phyloP scores from a whole-genome alignment of 1,139 yeast genomes.

The Saccharomycopsis hybrid region DNA sequence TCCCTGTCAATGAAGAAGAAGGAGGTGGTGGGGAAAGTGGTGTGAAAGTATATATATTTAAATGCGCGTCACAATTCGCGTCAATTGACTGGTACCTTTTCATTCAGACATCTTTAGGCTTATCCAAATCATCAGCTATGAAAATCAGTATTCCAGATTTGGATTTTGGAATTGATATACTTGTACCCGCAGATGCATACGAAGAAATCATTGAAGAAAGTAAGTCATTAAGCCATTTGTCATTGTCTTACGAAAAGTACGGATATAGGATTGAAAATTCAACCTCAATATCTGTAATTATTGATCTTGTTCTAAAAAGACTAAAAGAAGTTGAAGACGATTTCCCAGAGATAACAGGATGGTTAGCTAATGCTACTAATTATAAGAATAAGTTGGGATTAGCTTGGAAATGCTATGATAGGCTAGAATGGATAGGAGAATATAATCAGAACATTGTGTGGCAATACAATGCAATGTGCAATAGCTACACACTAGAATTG shows the following conservation, averaged over 20 bases:
- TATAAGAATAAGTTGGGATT: constrained; percentile 38
- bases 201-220: constrained; percentile 22
- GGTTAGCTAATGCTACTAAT: constrained; percentile 24
- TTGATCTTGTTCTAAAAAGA: constrained; percentile 27
- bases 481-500: constrained; percentile 49
- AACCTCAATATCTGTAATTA: constrained; percentile 24
- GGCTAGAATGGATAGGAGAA: constrained; percentile 68
- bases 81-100: constrained; percentile 62
- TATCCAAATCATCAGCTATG: constrained; percentile 17
- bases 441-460: constrained; percentile 42
- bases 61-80: constrained; percentile 44
- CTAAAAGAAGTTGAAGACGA: constrained; percentile 25
- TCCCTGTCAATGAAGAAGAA: constrained; percentile 36
- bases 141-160: constrained; percentile 14
- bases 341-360: constrained; percentile 22
- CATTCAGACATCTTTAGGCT: constrained; percentile 39
- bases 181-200: constrained; percentile 44
- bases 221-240: constrained; percentile 1
- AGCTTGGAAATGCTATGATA: constrained; percentile 63
- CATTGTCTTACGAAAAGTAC: constrained; percentile 5
- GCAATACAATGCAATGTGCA: constrained; percentile 37
- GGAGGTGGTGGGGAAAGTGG: too few species aligned
- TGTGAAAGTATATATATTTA: constrained; percentile 42
- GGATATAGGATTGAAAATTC: constrained; percentile 19
- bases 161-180: constrained; percentile 30